These are phyloP conservation scores for Colletotrichum australisinense DNA, from an alignment of 2,329 filamentous ascomycete genomes.

Conservation along the genomic window DNA sequence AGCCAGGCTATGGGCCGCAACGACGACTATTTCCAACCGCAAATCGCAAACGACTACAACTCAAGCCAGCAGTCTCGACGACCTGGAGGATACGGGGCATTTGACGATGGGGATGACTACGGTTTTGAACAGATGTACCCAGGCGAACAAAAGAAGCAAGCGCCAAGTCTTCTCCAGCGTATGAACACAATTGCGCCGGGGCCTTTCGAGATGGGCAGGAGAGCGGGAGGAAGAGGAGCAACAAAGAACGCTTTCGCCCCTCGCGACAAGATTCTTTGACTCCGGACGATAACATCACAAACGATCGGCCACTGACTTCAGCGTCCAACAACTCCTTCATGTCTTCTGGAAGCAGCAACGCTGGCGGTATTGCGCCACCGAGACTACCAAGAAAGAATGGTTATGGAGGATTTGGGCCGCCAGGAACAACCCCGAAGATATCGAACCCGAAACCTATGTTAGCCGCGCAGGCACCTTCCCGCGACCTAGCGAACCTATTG, in stretches of 20 bases:
- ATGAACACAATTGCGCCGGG: conserved; percentile 76
- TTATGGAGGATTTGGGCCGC: conserved; percentile 69
- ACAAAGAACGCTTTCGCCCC: conserved; percentile 48
- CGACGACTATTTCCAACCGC: conserved; percentile 59
- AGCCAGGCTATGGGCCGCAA: conserved; percentile 54
- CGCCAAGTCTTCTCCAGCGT: conserved; percentile 63
- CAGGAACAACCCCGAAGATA: conserved; percentile 50
- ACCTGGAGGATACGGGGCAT: conserved; percentile 63
- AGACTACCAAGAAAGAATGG: conserved; percentile 61
- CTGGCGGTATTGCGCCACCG: conserved; percentile 45
- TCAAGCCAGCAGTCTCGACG: conserved; percentile 52
- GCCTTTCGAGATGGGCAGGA: conserved; percentile 67
- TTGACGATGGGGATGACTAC: conserved; percentile 50
- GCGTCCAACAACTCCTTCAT: conserved; percentile 43
- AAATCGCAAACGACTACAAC: conserved; percentile 55
- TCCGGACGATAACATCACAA: conserved; percentile 32
- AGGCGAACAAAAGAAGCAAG: conserved; percentile 56
- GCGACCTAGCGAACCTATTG: conserved; percentile 48
- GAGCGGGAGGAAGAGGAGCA: conserved; percentile 43
- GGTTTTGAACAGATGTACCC: conserved; percentile 56
- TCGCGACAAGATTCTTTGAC: conserved; percentile 40
- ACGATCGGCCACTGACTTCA: conserved; percentile 45
- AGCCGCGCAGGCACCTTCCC: conserved; percentile 67
- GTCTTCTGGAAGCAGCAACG: conserved; percentile 32
- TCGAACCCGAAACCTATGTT: conserved; percentile 50